Base-by-base conservation (phyloP, 2,329 filamentous ascomycete species). In the Diaporthe longicolla region DNA sequence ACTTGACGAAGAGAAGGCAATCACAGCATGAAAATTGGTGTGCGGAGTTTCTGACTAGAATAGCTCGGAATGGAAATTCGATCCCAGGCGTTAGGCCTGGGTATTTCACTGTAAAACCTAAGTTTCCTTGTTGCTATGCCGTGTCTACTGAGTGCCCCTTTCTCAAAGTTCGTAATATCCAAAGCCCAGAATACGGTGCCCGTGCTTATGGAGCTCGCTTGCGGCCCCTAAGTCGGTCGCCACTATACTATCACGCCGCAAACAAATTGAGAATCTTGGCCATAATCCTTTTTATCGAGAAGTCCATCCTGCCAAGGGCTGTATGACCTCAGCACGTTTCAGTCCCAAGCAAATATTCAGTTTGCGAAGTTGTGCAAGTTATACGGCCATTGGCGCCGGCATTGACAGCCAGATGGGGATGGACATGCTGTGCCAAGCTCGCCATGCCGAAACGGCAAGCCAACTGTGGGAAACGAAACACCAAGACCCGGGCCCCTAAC, bases 381-480 rank as follows among this genome's bases (percentile, higher is more conserved):
- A 50, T 26, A 50, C 45, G 61, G 35, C 24, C 2, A 24, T 21
- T 52, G 61, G 61, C 43, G 43, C 61, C 61, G 61, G 61, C 61
- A 50, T 5, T 24, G 29, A 24, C 29, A 52, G 61, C 61, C 45
- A 17, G 3, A 66, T 66, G 43, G 29, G 43, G 61, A 19, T 24
- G 19, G 21, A 9, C 19, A 24, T 35, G 61, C 35, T 52, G 26
- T 45, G 61, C 61, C 61, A 66, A 66, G 61, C 61, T 35, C 13
- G 43, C 61, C 26, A 50, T 48, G 43, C 61, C 61, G 61, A 52
- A 35, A 37, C 29, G 21, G 61, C 26, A 19, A 24, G 9, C 61
- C 45, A 66, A 26, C 61, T 50, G 61, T 32, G 61, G 26, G 17
- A 66, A 66, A 66, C 61, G 61, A 66, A 66, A 66, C 61, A 66